These are phyloP conservation scores for Botrytis tulipae DNA, from an alignment of 2,329 filamentous ascomycete species.

Conservation along the genomic window DNA sequence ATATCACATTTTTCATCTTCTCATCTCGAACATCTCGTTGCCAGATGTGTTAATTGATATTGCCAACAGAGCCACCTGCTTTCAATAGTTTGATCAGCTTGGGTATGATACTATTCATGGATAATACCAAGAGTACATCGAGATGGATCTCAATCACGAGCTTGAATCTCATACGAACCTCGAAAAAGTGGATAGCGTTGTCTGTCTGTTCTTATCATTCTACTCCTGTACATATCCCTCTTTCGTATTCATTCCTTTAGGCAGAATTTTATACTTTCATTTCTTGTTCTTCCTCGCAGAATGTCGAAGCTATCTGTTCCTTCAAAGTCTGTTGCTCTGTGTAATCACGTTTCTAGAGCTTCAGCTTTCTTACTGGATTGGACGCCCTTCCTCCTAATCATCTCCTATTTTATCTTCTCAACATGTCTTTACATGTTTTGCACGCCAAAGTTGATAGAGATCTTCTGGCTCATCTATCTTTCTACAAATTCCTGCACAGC, in stretches of 20 bases:
- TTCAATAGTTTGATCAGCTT: constrained; percentile 17
- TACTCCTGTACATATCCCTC: neutral
- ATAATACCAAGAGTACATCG: neutral
- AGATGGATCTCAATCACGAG: neutral
- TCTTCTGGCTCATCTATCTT: constrained; percentile 48
- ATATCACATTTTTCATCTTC: constrained; percentile 7
- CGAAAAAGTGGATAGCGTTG: neutral
- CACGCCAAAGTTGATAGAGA: constrained; percentile 39
- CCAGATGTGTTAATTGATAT: neutral
- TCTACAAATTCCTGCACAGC: constrained; percentile 47
- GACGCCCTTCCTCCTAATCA: constrained; percentile 44
- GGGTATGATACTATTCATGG: neutral
- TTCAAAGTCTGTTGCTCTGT: neutral
- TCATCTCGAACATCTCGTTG: neutral
- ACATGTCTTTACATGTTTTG: constrained; percentile 44
- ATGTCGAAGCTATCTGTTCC: constrained; percentile 1
- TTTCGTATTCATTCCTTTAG: neutral
- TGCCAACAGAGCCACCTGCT: neutral
- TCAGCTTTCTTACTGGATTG: constrained; percentile 36
- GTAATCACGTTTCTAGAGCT: neutral
- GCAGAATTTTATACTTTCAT: neutral
- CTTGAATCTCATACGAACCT: neutral
- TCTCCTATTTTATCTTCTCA: constrained; percentile 44
- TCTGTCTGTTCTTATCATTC: neutral
- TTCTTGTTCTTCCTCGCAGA: neutral